A percentile compares a stretch with the other conserved stretches of the same genome.
phyloP scores from a whole-genome alignment of 345 rosid genomes.

The Populus deltoides region DNA sequence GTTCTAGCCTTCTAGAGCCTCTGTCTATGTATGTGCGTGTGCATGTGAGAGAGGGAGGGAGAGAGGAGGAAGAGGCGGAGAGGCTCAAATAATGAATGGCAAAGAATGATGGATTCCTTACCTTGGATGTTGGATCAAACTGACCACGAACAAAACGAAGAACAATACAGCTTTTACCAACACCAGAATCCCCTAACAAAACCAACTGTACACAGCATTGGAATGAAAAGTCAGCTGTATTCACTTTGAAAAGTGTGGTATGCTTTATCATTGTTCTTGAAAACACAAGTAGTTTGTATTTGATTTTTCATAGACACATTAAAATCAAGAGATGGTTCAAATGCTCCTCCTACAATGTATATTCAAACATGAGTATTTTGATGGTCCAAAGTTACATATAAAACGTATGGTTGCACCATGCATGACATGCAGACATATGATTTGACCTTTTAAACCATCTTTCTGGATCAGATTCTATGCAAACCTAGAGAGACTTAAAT shows the following conservation, averaged over 20 bases:
- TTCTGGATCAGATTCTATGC: neutral
- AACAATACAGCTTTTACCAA: slow-evolving; percentile 96
- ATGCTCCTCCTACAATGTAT: neutral
- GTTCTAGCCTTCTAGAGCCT: neutral
- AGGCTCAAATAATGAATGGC: neutral
- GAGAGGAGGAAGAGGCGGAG: neutral
- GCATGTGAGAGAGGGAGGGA: neutral
- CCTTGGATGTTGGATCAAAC: slow-evolving; percentile 97
- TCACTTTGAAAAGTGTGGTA: neutral
- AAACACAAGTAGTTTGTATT: neutral
- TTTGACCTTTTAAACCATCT: neutral
- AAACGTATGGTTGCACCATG: neutral
- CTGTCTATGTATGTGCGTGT: neutral
- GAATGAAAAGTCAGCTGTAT: slow-evolving; percentile 18
- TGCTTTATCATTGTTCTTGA: neutral
- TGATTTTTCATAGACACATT: neutral
- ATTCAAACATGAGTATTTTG: neutral
- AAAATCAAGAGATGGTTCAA: neutral
- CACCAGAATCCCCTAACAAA: slow-evolving; percentile 94
- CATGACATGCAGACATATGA: neutral
- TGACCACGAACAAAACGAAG: slow-evolving; percentile 99
- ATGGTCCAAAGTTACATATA: neutral
- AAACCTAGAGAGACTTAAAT: neutral
- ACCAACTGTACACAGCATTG: slow-evolving; percentile 58
- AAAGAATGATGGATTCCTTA: slow-evolving; percentile 15